A percentile compares a stretch with the other conserved stretches of the same genome.
phyloP scores from a whole-genome alignment of 1,139 yeast species.

The Debaryomyces robertsiae region DNA sequence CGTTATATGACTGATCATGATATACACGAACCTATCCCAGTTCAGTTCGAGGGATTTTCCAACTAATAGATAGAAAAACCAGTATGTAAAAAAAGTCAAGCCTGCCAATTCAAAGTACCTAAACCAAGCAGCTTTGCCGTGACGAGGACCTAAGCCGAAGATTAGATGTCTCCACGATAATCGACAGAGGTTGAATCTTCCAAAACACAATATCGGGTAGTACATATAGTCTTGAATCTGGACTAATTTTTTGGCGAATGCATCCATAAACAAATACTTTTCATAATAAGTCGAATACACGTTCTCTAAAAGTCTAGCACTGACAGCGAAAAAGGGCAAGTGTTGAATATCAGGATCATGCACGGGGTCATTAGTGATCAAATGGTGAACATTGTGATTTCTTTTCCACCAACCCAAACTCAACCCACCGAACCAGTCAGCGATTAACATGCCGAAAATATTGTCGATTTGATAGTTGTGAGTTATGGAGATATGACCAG shows the following conservation, averaged over 20 bases:
- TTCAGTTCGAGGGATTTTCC: slow-evolving; percentile 53
- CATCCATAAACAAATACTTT: slow-evolving; percentile 65
- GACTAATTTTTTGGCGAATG: slow-evolving; percentile 57
- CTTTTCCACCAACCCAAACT: slow-evolving; percentile 96
- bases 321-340: slow-evolving; percentile 86
- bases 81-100: slow-evolving; percentile 64
- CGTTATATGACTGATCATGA: slow-evolving; percentile 74
- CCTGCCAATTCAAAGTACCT: slow-evolving; percentile 78
- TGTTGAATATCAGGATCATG: slow-evolving; percentile 96
- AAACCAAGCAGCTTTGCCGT: slow-evolving; percentile 85
- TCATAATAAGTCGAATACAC: slow-evolving; percentile 83
- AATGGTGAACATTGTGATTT: slow-evolving; percentile 88
- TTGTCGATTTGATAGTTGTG: slow-evolving; percentile 82
- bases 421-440: slow-evolving; percentile 83
- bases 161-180: slow-evolving; percentile 78
- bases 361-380: slow-evolving; percentile 85
- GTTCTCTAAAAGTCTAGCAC: slow-evolving; percentile 64
- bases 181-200: slow-evolving; percentile 81
- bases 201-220: slow-evolving; percentile 79
- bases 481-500: slow-evolving; percentile 83
- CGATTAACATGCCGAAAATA: slow-evolving; percentile 69
- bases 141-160: slow-evolving; percentile 72
- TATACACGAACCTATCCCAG: slow-evolving; percentile 54
- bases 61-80: slow-evolving; percentile 75
- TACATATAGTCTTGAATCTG: slow-evolving; percentile 71